phyloP scores from a whole-genome alignment of 768 basidiomycete species.

The Termitomyces titanicus region DNA sequence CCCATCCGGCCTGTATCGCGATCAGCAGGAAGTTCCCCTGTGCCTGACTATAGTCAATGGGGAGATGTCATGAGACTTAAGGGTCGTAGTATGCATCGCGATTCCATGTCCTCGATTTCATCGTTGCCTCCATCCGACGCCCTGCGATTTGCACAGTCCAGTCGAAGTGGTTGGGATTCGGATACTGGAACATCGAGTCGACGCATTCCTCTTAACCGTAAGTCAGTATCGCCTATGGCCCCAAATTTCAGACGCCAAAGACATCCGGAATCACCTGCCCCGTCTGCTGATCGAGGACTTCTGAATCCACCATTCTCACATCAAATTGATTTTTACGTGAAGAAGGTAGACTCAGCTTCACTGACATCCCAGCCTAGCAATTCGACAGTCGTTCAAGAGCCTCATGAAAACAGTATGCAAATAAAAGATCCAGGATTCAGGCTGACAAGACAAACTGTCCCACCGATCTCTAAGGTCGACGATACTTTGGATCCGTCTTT shows the following conservation, averaged over 20 bases:
- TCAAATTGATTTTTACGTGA: constrained; percentile 14
- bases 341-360: constrained; percentile 35
- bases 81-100: constrained; percentile 36
- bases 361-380: constrained; percentile 30
- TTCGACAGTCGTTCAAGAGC: constrained; percentile 30
- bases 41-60: constrained; percentile 39
- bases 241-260: constrained; percentile 34
- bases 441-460: constrained; percentile 35
- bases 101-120: constrained; percentile 62
- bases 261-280: constrained; percentile 27
- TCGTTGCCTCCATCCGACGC: constrained; percentile 60
- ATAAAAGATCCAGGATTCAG: constrained; percentile 24
- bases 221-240: constrained; percentile 72
- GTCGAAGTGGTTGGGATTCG: constrained; percentile 52
- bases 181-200: constrained; percentile 50
- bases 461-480: constrained; percentile 23
- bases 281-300: constrained; percentile 36
- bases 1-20: constrained; percentile 22
- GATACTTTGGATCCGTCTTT: constrained; percentile 54
- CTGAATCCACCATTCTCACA: constrained; percentile 27
- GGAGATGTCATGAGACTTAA: constrained; percentile 41
- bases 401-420: constrained; percentile 17
- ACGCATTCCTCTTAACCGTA: constrained; percentile 60
- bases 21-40: constrained; percentile 33
- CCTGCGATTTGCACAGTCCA: constrained; percentile 29